Evolutionary conservation across 1,139 yeast genomes (phyloP).

Genomic region (Scheffersomyces cryptocercus): DNA sequence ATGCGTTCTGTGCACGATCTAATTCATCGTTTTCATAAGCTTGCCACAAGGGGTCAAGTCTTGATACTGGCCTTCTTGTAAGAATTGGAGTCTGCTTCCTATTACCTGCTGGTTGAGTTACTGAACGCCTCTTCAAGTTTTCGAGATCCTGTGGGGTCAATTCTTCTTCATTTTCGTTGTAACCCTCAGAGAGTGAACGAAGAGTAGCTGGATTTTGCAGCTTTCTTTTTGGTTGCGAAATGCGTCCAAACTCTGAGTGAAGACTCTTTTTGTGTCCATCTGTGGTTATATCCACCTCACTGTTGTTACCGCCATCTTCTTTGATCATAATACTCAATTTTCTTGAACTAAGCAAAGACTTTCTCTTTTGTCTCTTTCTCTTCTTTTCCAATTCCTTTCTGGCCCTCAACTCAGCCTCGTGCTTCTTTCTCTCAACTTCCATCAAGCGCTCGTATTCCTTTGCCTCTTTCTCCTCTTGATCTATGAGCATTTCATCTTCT

Average conservation of each 20-base stretch:
- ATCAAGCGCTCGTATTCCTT: conserved; percentile 49
- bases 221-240: conserved; percentile 43
- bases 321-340: conserved; percentile 41
- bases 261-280: conserved; percentile 8
- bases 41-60: conserved; percentile 64
- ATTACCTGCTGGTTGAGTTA: conserved; percentile 43
- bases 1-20: conserved; percentile 45
- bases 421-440: conserved; percentile 54
- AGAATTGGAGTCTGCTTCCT: conserved; percentile 45
- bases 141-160: conserved; percentile 46
- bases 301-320: conserved; percentile 29
- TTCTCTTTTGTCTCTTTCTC: conserved; percentile 45
- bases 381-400: conserved; percentile 49
- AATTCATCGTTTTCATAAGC: conserved; percentile 52
- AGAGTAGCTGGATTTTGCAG: conserved; percentile 25
- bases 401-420: conserved; percentile 47
- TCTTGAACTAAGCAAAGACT: conserved; percentile 41
- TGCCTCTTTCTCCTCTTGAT: conserved; percentile 52
- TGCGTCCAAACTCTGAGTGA: background rate
- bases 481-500: conserved; percentile 53
- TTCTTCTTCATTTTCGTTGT: conserved; percentile 22
- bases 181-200: conserved; percentile 43
- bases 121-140: conserved; percentile 46
- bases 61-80: conserved; percentile 65
- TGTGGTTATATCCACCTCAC: conserved; percentile 30